These are phyloP conservation scores for Tetraselmis chui DNA, from an alignment of 139 green algal species.

Conservation along the genomic window DNA sequence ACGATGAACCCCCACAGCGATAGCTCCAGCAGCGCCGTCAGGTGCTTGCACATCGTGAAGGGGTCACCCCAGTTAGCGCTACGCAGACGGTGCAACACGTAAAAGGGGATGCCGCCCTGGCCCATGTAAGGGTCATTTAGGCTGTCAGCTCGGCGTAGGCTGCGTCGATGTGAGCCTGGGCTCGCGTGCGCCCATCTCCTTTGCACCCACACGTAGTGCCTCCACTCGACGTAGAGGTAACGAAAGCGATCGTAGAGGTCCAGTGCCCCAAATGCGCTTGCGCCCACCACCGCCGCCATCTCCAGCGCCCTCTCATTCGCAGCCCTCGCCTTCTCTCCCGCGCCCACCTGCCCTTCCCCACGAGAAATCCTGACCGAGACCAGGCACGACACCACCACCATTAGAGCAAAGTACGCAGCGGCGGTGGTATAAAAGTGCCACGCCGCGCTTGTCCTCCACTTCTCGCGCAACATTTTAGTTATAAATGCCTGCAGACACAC, in stretches of 20 bases:
- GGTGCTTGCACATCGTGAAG: neutral
- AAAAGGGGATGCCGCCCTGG: too few relatives aligned
- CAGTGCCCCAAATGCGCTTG: neutral
- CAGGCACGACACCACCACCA: neutral
- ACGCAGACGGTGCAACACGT: neutral
- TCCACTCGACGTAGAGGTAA: neutral
- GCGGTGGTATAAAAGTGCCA: neutral
- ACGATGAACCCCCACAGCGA: neutral
- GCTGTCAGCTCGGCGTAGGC: neutral
- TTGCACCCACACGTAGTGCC: neutral
- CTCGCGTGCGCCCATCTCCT: neutral
- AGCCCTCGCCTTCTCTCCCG: too few relatives aligned
- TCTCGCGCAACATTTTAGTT: neutral
- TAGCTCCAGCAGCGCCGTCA: neutral
- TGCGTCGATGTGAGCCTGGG: too few relatives aligned
- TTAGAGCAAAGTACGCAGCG: neutral
- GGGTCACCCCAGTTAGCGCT: neutral
- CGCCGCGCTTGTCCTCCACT: neutral
- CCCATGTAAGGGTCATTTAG: too few relatives aligned
- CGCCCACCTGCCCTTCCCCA: too few relatives aligned
- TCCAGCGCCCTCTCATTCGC: neutral
- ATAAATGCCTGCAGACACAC: neutral
- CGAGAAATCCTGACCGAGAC: too few relatives aligned
- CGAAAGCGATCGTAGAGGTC: neutral
- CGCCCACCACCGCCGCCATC: neutral